phyloP scores from a whole-genome alignment of 805 yeast genomes.

The Barnettozyma sucrosica region DNA sequence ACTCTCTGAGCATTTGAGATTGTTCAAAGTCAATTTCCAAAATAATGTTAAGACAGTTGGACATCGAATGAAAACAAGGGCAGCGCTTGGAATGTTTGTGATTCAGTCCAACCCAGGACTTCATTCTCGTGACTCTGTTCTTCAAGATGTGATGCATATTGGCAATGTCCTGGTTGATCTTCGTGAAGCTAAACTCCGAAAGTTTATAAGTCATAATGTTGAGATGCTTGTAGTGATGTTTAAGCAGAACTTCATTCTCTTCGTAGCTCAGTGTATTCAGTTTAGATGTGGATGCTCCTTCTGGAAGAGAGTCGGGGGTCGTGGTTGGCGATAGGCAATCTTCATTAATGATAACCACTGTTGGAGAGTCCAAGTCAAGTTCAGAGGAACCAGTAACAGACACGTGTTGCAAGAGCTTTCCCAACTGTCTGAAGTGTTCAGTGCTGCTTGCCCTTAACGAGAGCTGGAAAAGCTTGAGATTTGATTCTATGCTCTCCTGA shows the following conservation, averaged over 20 bases:
- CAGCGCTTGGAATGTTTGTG: constrained; percentile 17
- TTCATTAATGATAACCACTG: constrained; percentile 22
- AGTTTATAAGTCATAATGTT: constrained; percentile 17
- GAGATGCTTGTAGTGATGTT: constrained; percentile 22
- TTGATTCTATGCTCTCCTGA: constrained; percentile 8
- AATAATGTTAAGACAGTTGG: constrained; percentile 25
- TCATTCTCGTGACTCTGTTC: constrained; percentile 32
- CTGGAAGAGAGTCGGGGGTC: not conserved
- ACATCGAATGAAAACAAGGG: constrained; percentile 31
- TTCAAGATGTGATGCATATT: constrained; percentile 17
- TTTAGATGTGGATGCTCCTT: not conserved
- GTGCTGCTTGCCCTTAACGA: constrained; percentile 8
- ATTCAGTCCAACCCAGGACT: constrained; percentile 38
- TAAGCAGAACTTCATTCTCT: constrained; percentile 11
- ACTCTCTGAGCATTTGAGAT: constrained; percentile 12
- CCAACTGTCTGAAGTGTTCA: constrained; percentile 13
- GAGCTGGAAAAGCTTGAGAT: constrained; percentile 13
- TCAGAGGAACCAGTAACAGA: constrained; percentile 23
- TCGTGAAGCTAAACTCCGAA: constrained; percentile 14
- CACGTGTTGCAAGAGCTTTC: constrained; percentile 14
- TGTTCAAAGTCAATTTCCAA: constrained; percentile 17
- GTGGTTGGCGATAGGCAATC: not conserved
- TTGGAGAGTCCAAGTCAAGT: constrained; percentile 24
- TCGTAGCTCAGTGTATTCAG: constrained; percentile 14
- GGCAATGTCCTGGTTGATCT: constrained; percentile 17